phyloP scores from a whole-genome alignment of 192 early-diverging fungal species.

The Podila horticola region DNA sequence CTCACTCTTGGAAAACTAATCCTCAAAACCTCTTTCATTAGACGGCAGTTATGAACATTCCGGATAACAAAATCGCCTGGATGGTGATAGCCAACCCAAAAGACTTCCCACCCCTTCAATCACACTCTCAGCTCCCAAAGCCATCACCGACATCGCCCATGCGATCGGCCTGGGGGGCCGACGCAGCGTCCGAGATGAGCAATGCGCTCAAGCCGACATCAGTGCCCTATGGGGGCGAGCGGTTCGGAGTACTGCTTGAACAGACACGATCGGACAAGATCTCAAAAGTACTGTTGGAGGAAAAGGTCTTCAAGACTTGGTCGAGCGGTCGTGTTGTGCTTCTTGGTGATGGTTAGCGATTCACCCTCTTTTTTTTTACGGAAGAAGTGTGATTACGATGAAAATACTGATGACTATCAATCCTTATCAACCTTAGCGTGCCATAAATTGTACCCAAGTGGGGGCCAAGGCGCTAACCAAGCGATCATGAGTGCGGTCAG shows the following conservation, averaged over 20 bases:
- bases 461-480: background rate
- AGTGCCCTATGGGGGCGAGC: background rate
- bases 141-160: too few species aligned
- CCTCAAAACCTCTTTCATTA: background rate
- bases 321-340: background rate
- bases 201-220: background rate
- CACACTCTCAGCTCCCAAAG: too few species aligned
- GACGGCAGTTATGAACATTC: background rate
- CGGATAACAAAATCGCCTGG: background rate
- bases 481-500: background rate
- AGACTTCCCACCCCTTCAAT: background rate
- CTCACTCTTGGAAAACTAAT: background rate
- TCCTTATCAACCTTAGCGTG: background rate
- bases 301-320: constrained; percentile 1
- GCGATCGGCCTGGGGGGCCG: background rate
- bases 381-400: background rate
- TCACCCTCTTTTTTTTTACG: background rate
- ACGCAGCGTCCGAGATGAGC: background rate
- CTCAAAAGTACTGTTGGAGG: background rate
- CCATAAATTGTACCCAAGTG: background rate
- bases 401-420: too few species aligned
- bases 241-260: background rate
- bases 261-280: background rate
- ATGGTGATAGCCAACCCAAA: background rate
- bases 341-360: background rate